Evolutionary conservation across 2,329 filamentous ascomycete species (phyloP), one percentile per base, ranked within the genome.

Genomic region (Hyphodiscus sp.): DNA sequence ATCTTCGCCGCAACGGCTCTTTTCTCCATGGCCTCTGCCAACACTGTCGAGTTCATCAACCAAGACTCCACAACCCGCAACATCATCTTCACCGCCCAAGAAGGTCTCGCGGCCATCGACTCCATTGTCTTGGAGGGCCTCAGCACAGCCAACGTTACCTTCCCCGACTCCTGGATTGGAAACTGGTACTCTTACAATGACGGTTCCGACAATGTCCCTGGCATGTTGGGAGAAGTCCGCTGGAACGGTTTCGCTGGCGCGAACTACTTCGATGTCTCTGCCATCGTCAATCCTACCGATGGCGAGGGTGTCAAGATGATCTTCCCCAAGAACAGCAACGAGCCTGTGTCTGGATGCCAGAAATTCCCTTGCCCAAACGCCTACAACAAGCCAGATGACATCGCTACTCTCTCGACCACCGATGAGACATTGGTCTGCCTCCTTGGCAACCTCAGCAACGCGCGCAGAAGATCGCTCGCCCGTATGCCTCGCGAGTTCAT

Each of bases 241-340:
- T 80, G 79, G 59, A 69, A 74, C 50, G 76, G 74, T 63, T 79
- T 68, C 68, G 63, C 66, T 50, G 77, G 70, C 58, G 56, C 71
- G 54, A 80, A 75, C 53, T 82, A 75, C 74, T 82, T 79, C 54
- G 79, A 82, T 58, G 77, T 82, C 57, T 81, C 78, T 11, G 78
- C 78, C 65, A 82, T 82, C 58, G 76, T 81, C 61, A 69, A 77
- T 67, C 68, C 76, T 49, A 63, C 64, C 41, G 79, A 81, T 67
- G 61, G 69, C 59, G 53, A 74, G 58, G 77, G 77, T 61, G 73
- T 82, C 63, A 79, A 81, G 73, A 68, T 75, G 70, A 73, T 82
- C 67, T 81, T 70, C 69, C 78, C 79, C 26, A 66, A 65, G 52
- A 62, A 50, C 49, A 42, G 58, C 53, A 62, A 70, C 58, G 58